Evolutionary conservation across 2,329 filamentous ascomycete genomes (phyloP).

Genomic region (Xylariaceae sp.): DNA sequence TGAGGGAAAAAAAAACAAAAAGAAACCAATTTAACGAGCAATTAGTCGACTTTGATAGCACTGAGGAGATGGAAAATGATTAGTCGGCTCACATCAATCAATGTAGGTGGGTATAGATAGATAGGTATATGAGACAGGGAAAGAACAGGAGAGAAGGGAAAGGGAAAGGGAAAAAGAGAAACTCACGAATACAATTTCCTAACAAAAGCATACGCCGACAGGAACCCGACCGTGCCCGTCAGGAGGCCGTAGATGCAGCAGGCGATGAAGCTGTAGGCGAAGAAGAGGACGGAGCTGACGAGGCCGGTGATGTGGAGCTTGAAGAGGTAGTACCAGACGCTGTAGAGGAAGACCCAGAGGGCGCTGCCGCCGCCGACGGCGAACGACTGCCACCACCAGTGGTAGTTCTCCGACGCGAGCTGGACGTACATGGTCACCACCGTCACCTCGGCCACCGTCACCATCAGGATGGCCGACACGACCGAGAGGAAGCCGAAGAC

Average conservation of each 20-base stretch:
- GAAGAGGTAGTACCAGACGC: slow-evolving; percentile 75
- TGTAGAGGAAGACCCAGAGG: slow-evolving; percentile 78
- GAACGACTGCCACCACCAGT: slow-evolving; percentile 93
- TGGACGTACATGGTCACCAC: slow-evolving; percentile 78
- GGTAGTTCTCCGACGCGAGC: slow-evolving; percentile 78
- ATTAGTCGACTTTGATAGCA: slow-evolving; percentile 50
- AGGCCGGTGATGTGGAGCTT: slow-evolving; percentile 78
- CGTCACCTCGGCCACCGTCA: slow-evolving; percentile 78
- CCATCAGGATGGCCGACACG: slow-evolving; percentile 63
- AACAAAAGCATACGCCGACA: slow-evolving; percentile 80
- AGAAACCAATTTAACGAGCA: too few species aligned
- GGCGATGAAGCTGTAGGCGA: slow-evolving; percentile 76
- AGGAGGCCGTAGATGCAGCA: slow-evolving; percentile 76
- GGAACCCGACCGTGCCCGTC: slow-evolving; percentile 77
- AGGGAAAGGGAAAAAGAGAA: not conserved
- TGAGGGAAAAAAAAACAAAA: too few species aligned
- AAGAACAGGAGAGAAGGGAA: not conserved
- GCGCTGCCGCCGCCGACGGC: slow-evolving; percentile 70
- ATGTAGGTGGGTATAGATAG: slow-evolving; percentile 15
- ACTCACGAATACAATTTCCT: slow-evolving; percentile 73
- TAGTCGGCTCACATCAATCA: too few species aligned
- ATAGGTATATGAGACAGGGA: not conserved
- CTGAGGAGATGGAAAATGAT: too few species aligned
- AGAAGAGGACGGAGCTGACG: slow-evolving; percentile 75
- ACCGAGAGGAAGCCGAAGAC: slow-evolving; percentile 81